A percentile compares a stretch with the other conserved stretches of the same genome.
phyloP scores from a whole-genome alignment of 2,329 filamentous ascomycete genomes.

The Hirsutella rhossiliensis region DNA sequence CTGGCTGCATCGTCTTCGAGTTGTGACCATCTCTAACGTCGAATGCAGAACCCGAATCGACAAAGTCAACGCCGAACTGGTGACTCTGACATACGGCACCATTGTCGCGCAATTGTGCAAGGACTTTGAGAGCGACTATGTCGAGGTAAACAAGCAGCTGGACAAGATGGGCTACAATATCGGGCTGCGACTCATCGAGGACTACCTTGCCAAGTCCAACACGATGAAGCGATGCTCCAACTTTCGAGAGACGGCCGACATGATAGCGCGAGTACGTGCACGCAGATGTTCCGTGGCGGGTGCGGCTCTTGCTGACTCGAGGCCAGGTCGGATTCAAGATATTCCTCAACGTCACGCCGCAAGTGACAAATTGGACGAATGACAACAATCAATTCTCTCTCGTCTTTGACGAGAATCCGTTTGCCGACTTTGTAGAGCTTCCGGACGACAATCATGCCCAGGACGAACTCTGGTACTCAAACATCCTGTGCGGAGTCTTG shows the following conservation, averaged over 20 bases:
- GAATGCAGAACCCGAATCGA: conserved; percentile 71
- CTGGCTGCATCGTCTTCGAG: conserved; percentile 9
- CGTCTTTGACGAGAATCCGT: conserved; percentile 90
- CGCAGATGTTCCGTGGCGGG: not conserved
- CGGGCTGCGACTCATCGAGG: conserved; percentile 86
- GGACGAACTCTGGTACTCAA: conserved; percentile 97
- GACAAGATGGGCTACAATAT: conserved; percentile 99
- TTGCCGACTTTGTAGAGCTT: conserved; percentile 94
- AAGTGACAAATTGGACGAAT: conserved; percentile 87
- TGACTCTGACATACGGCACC: conserved; percentile 94
- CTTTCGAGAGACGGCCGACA: conserved; percentile 92
- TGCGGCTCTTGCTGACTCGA: conserved; percentile 7
- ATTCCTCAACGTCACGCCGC: conserved; percentile 91
- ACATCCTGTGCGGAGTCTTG: conserved; percentile 88
- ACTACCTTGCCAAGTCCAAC: conserved; percentile 92
- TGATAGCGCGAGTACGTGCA: conserved; percentile 72
- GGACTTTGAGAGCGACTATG: conserved; percentile 89
- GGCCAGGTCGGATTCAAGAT: conserved; percentile 92
- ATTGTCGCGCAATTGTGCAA: conserved; percentile 94
- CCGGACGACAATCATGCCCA: conserved; percentile 92
- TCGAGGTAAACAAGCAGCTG: conserved; percentile 92
- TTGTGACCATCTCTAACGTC: conserved; percentile 12
- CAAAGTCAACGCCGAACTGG: conserved; percentile 95
- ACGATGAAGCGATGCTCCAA: conserved; percentile 80
- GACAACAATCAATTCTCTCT: conserved; percentile 96